Conservation (phyloP, 805 yeast genomes). For the Nakazawaea peltata region DNA sequence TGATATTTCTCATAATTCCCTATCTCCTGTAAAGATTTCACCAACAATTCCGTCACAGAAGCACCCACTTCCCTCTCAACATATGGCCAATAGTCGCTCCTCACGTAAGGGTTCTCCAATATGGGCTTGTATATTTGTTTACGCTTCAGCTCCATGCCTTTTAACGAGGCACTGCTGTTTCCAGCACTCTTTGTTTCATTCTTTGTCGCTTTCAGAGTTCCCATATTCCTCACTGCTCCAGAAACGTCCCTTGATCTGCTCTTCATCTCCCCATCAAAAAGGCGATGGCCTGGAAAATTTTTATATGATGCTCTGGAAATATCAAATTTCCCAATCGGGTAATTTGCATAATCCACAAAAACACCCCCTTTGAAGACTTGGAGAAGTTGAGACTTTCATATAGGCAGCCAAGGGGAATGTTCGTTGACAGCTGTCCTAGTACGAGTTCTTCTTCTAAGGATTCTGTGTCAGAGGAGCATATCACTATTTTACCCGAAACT, state of each 20-base stretch:
- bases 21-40: conserved; percentile 17
- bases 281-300: too few relatives aligned
- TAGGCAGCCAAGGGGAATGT: too few relatives aligned
- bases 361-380: too few relatives aligned
- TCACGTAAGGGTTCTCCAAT: conserved; percentile 55
- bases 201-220: background rate
- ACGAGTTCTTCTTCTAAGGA: conserved; percentile 9
- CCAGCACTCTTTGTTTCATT: too few relatives aligned
- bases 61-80: conserved; percentile 23
- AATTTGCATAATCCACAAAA: too few relatives aligned
- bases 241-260: too few relatives aligned
- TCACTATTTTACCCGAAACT: background rate
- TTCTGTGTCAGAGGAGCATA: conserved; percentile 4
- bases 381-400: too few relatives aligned
- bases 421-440: conserved; percentile 4
- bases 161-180: conserved; percentile 27
- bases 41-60: conserved; percentile 23
- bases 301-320: too few relatives aligned
- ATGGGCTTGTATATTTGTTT: conserved; percentile 58
- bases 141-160: conserved; percentile 39
- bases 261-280: too few relatives aligned
- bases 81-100: conserved; percentile 31
- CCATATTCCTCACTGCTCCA: background rate
- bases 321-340: too few relatives aligned
- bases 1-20: conserved; percentile 16